These are phyloP conservation scores for Ceratobasidium sp. DNA, from an alignment of 1,284 basidiomycete genomes.

Conservation along the genomic window DNA sequence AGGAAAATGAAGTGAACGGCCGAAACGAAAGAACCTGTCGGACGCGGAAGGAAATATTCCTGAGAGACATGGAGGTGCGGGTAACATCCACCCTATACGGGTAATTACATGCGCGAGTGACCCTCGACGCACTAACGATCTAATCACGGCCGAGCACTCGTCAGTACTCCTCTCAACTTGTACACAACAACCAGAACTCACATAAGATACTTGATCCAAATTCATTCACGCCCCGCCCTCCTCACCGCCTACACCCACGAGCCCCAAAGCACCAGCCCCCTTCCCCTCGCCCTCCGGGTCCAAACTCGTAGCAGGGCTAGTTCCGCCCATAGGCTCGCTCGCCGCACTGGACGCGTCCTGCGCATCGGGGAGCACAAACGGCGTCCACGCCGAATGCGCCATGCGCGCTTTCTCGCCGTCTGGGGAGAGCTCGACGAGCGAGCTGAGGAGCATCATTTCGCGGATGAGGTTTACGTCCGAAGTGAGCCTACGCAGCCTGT, in stretches of 20 bases:
- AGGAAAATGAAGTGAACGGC: background rate
- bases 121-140: background rate
- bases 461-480: slow-evolving; percentile 71
- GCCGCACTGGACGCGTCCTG: slow-evolving; percentile 30
- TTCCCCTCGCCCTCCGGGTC: background rate
- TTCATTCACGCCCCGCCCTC: background rate
- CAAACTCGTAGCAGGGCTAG: slow-evolving; percentile 22
- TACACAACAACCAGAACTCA: background rate
- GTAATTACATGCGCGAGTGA: background rate
- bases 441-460: slow-evolving; percentile 76
- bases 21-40: background rate
- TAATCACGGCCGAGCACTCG: background rate
- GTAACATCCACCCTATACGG: background rate
- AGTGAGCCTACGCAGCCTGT: slow-evolving; percentile 79
- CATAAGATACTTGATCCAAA: slow-evolving; percentile 35
- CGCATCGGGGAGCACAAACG: slow-evolving; percentile 79
- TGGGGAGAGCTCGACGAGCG: slow-evolving; percentile 76
- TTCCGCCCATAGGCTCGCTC: slow-evolving; percentile 7
- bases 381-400: slow-evolving; percentile 65
- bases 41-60: background rate
- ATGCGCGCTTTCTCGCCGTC: slow-evolving; percentile 71
- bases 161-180: background rate
- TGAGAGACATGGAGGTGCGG: background rate
- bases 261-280: slow-evolving; percentile 7
- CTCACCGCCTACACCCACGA: slow-evolving; percentile 14